Evolutionary conservation across 2,329 filamentous ascomycete genomes (phyloP).

Genomic region (Colletotrichum melonis): DNA sequence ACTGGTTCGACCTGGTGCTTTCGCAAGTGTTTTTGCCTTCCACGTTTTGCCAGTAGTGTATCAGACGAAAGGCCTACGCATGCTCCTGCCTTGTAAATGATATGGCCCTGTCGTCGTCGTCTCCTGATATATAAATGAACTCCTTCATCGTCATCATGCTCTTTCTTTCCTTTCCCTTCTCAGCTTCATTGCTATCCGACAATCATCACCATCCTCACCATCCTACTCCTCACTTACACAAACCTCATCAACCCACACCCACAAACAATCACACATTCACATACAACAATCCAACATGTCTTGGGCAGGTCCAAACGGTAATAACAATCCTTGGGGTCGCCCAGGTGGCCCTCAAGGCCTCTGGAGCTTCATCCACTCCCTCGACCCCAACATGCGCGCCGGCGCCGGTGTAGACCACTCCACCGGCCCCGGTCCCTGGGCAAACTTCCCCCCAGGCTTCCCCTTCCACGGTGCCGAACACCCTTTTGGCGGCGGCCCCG

Average conservation of each 20-base stretch:
- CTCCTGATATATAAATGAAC: constrained; percentile 11
- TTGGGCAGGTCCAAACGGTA: constrained; percentile 33
- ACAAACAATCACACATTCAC: background rate
- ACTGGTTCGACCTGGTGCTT: constrained; percentile 26
- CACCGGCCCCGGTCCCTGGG: constrained; percentile 39
- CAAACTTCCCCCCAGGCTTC: constrained; percentile 45
- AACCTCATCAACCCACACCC: background rate
- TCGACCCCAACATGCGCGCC: constrained; percentile 43
- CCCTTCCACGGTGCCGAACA: constrained; percentile 44
- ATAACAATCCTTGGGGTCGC: constrained; percentile 25
- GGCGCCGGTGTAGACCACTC: constrained; percentile 54
- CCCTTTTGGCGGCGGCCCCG: constrained; percentile 18
- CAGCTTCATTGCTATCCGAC: constrained; percentile 27
- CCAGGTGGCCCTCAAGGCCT: constrained; percentile 20
- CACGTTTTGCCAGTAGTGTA: constrained; percentile 7
- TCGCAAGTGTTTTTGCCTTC: constrained; percentile 36
- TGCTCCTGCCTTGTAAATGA: constrained; percentile 23
- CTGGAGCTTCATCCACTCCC: constrained; percentile 48
- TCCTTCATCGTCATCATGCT: background rate
- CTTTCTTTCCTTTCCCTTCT: background rate
- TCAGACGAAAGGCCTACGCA: constrained; percentile 32
- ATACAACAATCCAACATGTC: constrained; percentile 30
- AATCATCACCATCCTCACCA: background rate
- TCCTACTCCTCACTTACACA: background rate
- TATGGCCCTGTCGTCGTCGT: background rate